Percentiles rank a stretch among this genome's conserved stretches.
These are phyloP conservation scores for Metschnikowia borealis DNA, from an alignment of 805 yeast species.

Conservation along the genomic window DNA sequence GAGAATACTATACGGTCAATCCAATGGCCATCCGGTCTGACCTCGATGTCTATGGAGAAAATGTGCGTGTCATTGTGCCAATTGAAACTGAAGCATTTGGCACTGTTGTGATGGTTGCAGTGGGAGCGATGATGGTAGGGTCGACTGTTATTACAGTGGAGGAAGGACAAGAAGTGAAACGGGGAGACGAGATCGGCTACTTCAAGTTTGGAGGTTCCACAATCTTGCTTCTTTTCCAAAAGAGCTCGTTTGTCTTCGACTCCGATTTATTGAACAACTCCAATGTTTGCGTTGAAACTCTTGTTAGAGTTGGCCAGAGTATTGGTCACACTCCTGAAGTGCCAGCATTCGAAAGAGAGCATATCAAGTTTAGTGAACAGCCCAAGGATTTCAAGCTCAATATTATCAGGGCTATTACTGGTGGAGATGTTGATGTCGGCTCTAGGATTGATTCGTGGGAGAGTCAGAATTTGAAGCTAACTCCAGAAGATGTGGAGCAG, in stretches of 20 bases:
- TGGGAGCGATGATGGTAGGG: conserved; percentile 99
- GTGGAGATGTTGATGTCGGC: conserved; percentile 41
- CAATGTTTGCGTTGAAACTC: conserved; percentile 65
- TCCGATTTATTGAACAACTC: conserved; percentile 71
- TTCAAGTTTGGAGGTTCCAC: conserved; percentile 98
- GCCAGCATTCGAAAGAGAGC: conserved; percentile 47
- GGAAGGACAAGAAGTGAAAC: conserved; percentile 51
- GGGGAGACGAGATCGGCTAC: conserved; percentile 88
- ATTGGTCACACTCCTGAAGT: conserved; percentile 66
- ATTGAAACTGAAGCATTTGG: conserved; percentile 78
- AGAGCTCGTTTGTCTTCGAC: conserved; percentile 55
- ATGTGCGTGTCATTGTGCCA: conserved; percentile 73
- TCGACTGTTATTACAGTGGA: conserved; percentile 70
- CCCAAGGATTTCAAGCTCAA: conserved; percentile 44
- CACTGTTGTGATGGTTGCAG: conserved; percentile 67
- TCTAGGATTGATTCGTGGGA: conserved; percentile 38
- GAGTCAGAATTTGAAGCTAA: conserved; percentile 25
- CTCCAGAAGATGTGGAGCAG: conserved; percentile 21
- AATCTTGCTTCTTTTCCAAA: conserved; percentile 60
- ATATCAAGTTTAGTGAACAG: conserved; percentile 42
- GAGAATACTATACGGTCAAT: conserved; percentile 92
- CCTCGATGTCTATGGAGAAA: conserved; percentile 90
- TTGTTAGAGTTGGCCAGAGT: conserved; percentile 87
- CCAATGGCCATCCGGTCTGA: conserved; percentile 94
- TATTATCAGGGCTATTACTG: conserved; percentile 56